A percentile compares a stretch with the other conserved stretches of the same genome.
These are phyloP conservation scores for Solanum sejunctum DNA, from an alignment of 257 asterid genomes.

Conservation along the genomic window DNA sequence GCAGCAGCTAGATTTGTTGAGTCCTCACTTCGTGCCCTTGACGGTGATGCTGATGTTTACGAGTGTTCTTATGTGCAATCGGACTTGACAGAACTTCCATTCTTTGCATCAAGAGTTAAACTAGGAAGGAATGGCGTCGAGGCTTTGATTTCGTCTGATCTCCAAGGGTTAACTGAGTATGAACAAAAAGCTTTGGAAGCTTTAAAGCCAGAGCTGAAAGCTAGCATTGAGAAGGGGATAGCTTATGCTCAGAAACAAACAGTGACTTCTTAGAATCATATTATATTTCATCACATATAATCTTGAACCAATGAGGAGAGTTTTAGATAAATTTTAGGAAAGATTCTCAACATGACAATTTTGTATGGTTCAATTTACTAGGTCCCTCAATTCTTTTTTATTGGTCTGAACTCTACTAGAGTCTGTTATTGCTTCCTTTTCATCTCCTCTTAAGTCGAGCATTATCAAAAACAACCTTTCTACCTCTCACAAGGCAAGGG, in stretches of 20 bases:
- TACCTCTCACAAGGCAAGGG: background rate
- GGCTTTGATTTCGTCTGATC: constrained; percentile 6
- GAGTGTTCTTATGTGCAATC: constrained; percentile 9
- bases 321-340: background rate
- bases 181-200: constrained; percentile 7
- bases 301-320: background rate
- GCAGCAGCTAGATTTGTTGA: constrained; percentile 12
- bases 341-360: background rate
- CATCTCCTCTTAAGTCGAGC: background rate
- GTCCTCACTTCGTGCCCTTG: constrained; percentile 10
- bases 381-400: background rate
- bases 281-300: background rate
- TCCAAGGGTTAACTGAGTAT: constrained; percentile 3
- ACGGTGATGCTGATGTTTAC: constrained; percentile 9
- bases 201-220: constrained; percentile 4
- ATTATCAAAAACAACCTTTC: background rate
- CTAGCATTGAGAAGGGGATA: constrained; percentile 8
- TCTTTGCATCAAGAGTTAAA: constrained; percentile 13
- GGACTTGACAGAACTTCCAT: constrained; percentile 8
- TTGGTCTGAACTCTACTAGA: background rate
- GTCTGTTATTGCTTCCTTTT: background rate
- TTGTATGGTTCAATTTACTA: background rate
- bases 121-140: constrained; percentile 8
- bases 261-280: background rate
- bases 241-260: constrained; percentile 2